Percentiles rank a stretch among this genome's conserved stretches.
These are phyloP conservation scores for Sarcodon aspratus DNA, from an alignment of 768 basidiomycete species.

Conservation along the genomic window DNA sequence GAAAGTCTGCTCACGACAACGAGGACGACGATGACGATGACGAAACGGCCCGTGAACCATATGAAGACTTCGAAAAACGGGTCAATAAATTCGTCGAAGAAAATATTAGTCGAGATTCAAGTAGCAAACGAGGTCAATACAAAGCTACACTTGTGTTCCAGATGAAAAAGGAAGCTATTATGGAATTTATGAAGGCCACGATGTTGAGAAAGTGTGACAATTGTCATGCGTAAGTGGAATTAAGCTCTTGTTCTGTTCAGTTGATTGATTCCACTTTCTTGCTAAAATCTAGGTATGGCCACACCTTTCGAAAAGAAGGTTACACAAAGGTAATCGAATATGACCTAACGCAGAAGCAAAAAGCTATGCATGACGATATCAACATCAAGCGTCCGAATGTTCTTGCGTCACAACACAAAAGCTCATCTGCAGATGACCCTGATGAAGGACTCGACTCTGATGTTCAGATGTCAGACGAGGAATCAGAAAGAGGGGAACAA, in stretches of 20 bases:
- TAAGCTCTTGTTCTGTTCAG: constrained; percentile 1
- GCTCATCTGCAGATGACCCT: constrained; percentile 5
- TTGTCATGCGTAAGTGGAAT: constrained; percentile 67
- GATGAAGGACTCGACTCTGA: constrained; percentile 27
- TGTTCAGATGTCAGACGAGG: constrained; percentile 37
- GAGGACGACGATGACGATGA: constrained; percentile 29
- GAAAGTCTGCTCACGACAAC: constrained; percentile 23
- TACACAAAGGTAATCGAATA: constrained; percentile 92
- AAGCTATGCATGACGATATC: constrained; percentile 38
- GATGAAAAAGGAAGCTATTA: constrained; percentile 70
- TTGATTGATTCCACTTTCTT: background rate
- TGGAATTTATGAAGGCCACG: constrained; percentile 65
- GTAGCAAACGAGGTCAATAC: constrained; percentile 69
- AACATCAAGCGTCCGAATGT: constrained; percentile 69
- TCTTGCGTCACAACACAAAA: constrained; percentile 33
- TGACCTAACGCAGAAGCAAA: constrained; percentile 75
- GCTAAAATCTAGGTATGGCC: constrained; percentile 41
- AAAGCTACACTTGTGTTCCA: constrained; percentile 86
- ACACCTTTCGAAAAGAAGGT: constrained; percentile 90
- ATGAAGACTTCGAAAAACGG: constrained; percentile 48
- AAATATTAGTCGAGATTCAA: constrained; percentile 28
- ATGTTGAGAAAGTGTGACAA: constrained; percentile 64
- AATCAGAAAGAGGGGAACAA: constrained; percentile 37
- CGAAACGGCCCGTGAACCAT: constrained; percentile 39
- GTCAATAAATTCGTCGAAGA: constrained; percentile 57